Evolutionary conservation across 1,284 basidiomycete species (phyloP).

Genomic region (Melanopsichium pennsylvanicum): DNA sequence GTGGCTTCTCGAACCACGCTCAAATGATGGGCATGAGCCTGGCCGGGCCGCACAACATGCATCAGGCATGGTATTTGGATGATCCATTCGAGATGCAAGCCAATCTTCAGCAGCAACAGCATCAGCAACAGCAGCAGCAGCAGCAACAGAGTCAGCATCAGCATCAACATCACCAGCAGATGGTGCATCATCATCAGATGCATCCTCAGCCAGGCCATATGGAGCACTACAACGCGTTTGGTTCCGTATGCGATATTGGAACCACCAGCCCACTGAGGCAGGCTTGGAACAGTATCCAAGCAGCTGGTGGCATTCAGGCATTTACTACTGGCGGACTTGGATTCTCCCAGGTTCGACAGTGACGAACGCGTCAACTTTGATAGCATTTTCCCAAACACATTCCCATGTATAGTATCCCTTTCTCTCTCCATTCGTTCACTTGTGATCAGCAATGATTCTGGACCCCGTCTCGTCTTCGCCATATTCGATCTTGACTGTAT

Average conservation of each 20-base stretch:
- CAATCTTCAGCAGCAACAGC: conserved; percentile 31
- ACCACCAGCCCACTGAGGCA: conserved; percentile 29
- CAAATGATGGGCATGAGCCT: conserved; percentile 35
- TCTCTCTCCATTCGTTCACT: too few relatives aligned
- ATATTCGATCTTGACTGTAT: not conserved
- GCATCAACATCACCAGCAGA: conserved; percentile 25
- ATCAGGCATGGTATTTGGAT: conserved; percentile 34
- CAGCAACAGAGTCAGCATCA: conserved; percentile 19
- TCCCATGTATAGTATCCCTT: not conserved
- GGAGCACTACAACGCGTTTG: conserved; percentile 16
- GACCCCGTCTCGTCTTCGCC: not conserved
- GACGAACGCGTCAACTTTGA: not conserved
- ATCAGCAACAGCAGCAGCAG: conserved; percentile 29
- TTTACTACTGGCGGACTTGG: conserved; percentile 25
- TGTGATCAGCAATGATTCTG: too few relatives aligned
- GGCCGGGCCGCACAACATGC: conserved; percentile 24
- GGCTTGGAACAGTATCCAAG: conserved; percentile 49
- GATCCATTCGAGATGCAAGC: conserved; percentile 44
- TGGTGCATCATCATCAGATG: conserved; percentile 21
- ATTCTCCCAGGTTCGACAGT: conserved; percentile 25
- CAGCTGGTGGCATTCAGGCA: conserved; percentile 44
- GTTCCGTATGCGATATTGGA: conserved; percentile 17
- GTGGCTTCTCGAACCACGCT: conserved; percentile 14
- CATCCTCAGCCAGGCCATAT: conserved; percentile 12
- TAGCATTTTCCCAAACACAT: not conserved